These are phyloP conservation scores for Porphyrellus cyaneotinctus DNA, from an alignment of 768 basidiomycete genomes.

Conservation along the genomic window DNA sequence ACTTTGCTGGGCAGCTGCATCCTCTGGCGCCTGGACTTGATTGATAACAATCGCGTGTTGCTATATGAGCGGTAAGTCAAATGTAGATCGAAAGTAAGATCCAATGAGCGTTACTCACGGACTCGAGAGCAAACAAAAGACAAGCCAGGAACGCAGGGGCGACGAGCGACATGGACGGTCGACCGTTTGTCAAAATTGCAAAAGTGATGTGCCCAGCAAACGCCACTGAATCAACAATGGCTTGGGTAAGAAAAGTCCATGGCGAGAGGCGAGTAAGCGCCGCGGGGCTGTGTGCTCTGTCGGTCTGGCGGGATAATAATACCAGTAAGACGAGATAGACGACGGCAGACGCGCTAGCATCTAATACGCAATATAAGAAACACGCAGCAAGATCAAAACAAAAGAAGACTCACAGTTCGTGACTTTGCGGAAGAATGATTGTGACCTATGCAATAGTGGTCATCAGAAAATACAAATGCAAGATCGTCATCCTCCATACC, in stretches of 20 bases:
- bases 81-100: background rate
- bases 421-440: slow-evolving; percentile 70
- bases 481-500: slow-evolving; percentile 38
- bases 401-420: slow-evolving; percentile 48
- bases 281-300: slow-evolving; percentile 71
- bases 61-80: slow-evolving; percentile 35
- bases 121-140: slow-evolving; percentile 75
- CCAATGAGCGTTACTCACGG: slow-evolving; percentile 46
- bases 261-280: slow-evolving; percentile 75
- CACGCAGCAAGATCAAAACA: background rate
- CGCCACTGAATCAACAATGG: slow-evolving; percentile 74
- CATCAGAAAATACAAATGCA: background rate
- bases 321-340: slow-evolving; percentile 63
- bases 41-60: slow-evolving; percentile 81
- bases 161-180: slow-evolving; percentile 74
- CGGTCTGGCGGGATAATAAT: slow-evolving; percentile 71
- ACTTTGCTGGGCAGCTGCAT: slow-evolving; percentile 35
- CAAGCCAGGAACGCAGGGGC: slow-evolving; percentile 84
- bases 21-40: slow-evolving; percentile 80
- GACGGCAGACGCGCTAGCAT: slow-evolving; percentile 68
- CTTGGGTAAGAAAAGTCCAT: slow-evolving; percentile 79
- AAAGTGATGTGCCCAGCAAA: slow-evolving; percentile 90
- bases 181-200: slow-evolving; percentile 78
- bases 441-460: slow-evolving; percentile 37
- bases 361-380: slow-evolving; percentile 35